Conservation (phyloP, 2,329 filamentous ascomycete species). For the Penicillium sp. region DNA sequence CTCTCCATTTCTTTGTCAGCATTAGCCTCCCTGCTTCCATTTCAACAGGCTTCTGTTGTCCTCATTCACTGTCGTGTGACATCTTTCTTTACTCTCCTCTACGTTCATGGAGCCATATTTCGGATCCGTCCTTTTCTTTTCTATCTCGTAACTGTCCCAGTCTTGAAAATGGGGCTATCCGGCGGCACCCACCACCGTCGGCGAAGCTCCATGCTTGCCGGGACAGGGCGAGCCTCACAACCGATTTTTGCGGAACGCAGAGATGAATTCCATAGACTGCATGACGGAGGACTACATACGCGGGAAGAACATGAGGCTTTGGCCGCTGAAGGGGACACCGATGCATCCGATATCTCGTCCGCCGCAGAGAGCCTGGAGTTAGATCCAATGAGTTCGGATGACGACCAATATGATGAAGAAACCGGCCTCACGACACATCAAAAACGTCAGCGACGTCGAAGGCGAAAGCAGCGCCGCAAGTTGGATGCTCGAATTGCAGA, state of each 20-base stretch:
- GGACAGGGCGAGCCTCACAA: conserved; percentile 50
- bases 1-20: conserved; percentile 12
- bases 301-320: conserved; percentile 37
- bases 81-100: conserved; percentile 7
- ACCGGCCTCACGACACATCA: conserved; percentile 75
- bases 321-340: conserved; percentile 33
- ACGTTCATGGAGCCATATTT: conserved; percentile 20
- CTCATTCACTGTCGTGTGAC: conserved; percentile 17
- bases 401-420: conserved; percentile 84
- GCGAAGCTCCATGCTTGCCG: conserved; percentile 39
- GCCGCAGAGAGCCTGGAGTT: conserved; percentile 52
- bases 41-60: not conserved
- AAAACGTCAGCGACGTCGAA: conserved; percentile 60
- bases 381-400: conserved; percentile 60
- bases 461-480: conserved; percentile 63
- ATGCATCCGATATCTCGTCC: conserved; percentile 42
- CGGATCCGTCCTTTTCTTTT: conserved; percentile 10
- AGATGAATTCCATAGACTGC: conserved; percentile 29
- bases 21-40: conserved; percentile 1
- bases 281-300: conserved; percentile 24
- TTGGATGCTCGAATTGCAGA: conserved; percentile 66
- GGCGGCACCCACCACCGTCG: conserved; percentile 38
- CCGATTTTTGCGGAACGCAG: conserved; percentile 34
- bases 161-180: conserved; percentile 33
- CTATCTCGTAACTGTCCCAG: conserved; percentile 10